Evolutionary conservation across 495 filamentous ascomycete species (phyloP).

Genomic region (Delitschia confertaspora): DNA sequence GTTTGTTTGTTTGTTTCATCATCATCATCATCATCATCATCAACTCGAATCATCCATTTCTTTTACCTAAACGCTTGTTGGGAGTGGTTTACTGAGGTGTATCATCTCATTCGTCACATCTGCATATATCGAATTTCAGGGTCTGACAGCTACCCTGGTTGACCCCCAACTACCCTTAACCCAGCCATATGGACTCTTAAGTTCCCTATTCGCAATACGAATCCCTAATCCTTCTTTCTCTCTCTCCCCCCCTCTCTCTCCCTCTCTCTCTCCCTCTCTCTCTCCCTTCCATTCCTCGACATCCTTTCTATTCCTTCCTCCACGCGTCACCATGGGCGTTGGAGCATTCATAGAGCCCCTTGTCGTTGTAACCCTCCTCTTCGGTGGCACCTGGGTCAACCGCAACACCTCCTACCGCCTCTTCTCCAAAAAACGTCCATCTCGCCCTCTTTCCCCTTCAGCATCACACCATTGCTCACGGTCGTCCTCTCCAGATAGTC

Average conservation of each 20-base stretch:
- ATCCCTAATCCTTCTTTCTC: not conserved
- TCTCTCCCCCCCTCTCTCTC: not conserved
- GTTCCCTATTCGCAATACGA: not conserved
- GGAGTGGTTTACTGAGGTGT: too few species aligned
- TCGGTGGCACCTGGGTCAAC: slow-evolving; percentile 54
- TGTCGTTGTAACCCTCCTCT: slow-evolving; percentile 47
- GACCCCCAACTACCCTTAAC: not conserved
- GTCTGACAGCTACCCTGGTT: too few species aligned
- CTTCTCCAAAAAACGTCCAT: slow-evolving; percentile 4
- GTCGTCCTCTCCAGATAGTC: slow-evolving; percentile 12
- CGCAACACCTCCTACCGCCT: slow-evolving; percentile 31
- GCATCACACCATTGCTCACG: not conserved
- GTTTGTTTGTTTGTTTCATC: too few species aligned
- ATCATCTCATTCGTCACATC: too few species aligned
- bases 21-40: too few species aligned
- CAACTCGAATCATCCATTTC: too few species aligned
- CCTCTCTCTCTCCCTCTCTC: not conserved
- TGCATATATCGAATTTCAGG: too few species aligned
- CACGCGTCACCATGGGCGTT: slow-evolving; percentile 39
- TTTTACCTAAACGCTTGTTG: too few species aligned
- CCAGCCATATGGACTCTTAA: not conserved
- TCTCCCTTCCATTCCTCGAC: not conserved
- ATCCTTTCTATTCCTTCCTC: not conserved
- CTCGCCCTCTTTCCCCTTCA: not conserved
- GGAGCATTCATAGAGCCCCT: slow-evolving; percentile 47